Conservation (phyloP, 371 early-diverging fungal genomes). For the Syncephalastrum monosporum region DNA sequence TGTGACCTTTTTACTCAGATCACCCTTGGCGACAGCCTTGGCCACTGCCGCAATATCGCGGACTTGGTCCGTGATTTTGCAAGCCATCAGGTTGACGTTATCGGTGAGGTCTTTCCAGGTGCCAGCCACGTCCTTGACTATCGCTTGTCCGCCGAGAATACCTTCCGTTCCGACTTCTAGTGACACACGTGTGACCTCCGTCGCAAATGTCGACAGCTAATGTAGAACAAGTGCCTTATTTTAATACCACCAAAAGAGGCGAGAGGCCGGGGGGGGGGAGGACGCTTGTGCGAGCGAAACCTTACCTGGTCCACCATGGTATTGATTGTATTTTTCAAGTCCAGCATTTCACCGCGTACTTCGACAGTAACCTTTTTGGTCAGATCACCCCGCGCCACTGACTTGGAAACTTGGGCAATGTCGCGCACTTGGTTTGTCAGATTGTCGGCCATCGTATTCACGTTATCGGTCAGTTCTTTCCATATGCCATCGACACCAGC, state of each 20-base stretch:
- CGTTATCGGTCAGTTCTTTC: slow-evolving; percentile 68
- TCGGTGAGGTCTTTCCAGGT: slow-evolving; percentile 65
- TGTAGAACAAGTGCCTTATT: slow-evolving; percentile 2
- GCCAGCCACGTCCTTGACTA: slow-evolving; percentile 59
- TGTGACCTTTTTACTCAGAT: slow-evolving; percentile 45
- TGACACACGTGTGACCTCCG: slow-evolving; percentile 65
- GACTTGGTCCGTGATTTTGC: slow-evolving; percentile 47
- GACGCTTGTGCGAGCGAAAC: background rate
- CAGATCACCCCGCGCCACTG: slow-evolving; percentile 56
- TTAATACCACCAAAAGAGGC: background rate
- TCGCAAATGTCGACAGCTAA: slow-evolving; percentile 57
- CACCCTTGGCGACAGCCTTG: slow-evolving; percentile 48
- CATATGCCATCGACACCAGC: slow-evolving; percentile 62
- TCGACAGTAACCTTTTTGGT: slow-evolving; percentile 53
- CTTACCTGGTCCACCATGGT: slow-evolving; percentile 63
- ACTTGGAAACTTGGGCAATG: slow-evolving; percentile 60
- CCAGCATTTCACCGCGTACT: slow-evolving; percentile 63
- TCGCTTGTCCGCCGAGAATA: slow-evolving; percentile 61
- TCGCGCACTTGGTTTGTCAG: slow-evolving; percentile 60
- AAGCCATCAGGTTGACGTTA: slow-evolving; percentile 59
- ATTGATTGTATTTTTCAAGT: slow-evolving; percentile 62
- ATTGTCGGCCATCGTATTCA: slow-evolving; percentile 60
- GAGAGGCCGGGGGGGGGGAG: background rate
- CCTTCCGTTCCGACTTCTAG: slow-evolving; percentile 55
- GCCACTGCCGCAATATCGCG: slow-evolving; percentile 48